Percentiles rank a stretch among this genome's conserved stretches.
These are phyloP conservation scores for Balamuthia mandrillaris DNA, from an alignment of 208 protist species.

Conservation along the genomic window DNA sequence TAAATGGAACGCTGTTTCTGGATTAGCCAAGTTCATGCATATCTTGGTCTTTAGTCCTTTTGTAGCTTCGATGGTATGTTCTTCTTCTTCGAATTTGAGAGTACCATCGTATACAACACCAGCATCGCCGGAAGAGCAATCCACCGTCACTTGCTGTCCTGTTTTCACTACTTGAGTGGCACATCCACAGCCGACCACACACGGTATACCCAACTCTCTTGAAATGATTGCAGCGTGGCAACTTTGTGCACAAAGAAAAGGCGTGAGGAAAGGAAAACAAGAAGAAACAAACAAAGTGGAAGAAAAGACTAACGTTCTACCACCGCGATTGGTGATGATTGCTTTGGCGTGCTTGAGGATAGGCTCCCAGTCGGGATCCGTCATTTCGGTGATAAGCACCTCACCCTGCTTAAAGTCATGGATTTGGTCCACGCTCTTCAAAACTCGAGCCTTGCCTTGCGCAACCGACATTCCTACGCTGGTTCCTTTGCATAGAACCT, in stretches of 20 bases:
- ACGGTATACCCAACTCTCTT: conserved; percentile 54
- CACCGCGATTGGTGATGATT: conserved; percentile 50
- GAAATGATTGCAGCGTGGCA: conserved; percentile 59
- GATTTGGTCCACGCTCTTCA: conserved; percentile 9
- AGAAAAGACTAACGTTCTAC: too few relatives aligned
- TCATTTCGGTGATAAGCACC: conserved; percentile 50
- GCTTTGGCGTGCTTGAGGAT: conserved; percentile 45
- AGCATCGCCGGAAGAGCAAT: not conserved
- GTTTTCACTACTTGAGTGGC: conserved; percentile 30
- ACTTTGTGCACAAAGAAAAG: too few relatives aligned
- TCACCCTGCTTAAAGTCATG: conserved; percentile 31
- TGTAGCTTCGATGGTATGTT: not conserved
- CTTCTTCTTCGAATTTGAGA: not conserved
- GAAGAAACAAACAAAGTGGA: too few relatives aligned
- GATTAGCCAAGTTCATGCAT: conserved; percentile 43
- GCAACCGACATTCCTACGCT: conserved; percentile 23
- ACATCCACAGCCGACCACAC: conserved; percentile 44
- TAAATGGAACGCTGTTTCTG: conserved; percentile 22
- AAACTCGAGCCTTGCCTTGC: not conserved
- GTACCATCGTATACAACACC: conserved; percentile 10
- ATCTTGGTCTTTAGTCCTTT: conserved; percentile 18
- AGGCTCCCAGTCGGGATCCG: conserved; percentile 57
- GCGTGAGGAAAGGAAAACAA: too few relatives aligned
- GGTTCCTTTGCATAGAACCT: conserved; percentile 23
- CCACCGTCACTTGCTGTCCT: conserved; percentile 18